Evolutionary conservation across 2,329 filamentous ascomycete species (phyloP).

Genomic region (Colletotrichum abscissum): DNA sequence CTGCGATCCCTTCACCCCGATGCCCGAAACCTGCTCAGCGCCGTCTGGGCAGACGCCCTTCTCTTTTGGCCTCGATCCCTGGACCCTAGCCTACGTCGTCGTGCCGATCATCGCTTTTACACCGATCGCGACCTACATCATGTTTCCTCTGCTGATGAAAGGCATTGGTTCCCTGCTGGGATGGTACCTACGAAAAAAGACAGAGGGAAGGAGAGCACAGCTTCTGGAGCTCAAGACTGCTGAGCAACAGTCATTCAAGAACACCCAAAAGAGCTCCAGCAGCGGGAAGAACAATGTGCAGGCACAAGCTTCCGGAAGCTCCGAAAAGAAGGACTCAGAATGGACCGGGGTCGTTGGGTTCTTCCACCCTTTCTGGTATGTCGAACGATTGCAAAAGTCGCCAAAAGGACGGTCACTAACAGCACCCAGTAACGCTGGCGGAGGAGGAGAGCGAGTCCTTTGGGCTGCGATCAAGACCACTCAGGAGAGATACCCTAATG

Average conservation of each 20-base stretch:
- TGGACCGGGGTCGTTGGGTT: slow-evolving; percentile 93
- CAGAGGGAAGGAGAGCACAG: slow-evolving; percentile 68
- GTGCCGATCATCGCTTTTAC: slow-evolving; percentile 37
- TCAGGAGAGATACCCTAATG: slow-evolving; percentile 87
- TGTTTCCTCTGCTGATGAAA: slow-evolving; percentile 51
- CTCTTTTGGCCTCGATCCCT: slow-evolving; percentile 44
- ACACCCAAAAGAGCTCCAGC: slow-evolving; percentile 56
- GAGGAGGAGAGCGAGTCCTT: slow-evolving; percentile 93
- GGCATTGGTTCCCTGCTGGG: slow-evolving; percentile 60
- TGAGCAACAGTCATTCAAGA: slow-evolving; percentile 50
- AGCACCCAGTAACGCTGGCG: slow-evolving; percentile 83
- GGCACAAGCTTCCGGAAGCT: slow-evolving; percentile 19
- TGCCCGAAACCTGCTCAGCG: slow-evolving; percentile 44
- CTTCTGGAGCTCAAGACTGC: slow-evolving; percentile 65
- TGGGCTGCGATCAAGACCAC: slow-evolving; percentile 96
- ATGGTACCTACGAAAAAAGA: slow-evolving; percentile 72
- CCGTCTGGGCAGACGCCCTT: slow-evolving; percentile 41
- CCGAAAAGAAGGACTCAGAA: slow-evolving; percentile 61
- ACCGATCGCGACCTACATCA: slow-evolving; percentile 43
- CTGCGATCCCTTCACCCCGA: slow-evolving; percentile 21
- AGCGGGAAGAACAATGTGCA: slow-evolving; percentile 76
- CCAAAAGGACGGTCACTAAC: slow-evolving; percentile 25
- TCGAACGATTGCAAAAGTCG: slow-evolving; percentile 14
- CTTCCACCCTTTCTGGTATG: slow-evolving; percentile 96
- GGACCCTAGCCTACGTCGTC: slow-evolving; percentile 41